Percentiles rank a stretch among this genome's conserved stretches.
Conservation (phyloP, 345 rosid species). For the Sonneratia caseolaris region DNA sequence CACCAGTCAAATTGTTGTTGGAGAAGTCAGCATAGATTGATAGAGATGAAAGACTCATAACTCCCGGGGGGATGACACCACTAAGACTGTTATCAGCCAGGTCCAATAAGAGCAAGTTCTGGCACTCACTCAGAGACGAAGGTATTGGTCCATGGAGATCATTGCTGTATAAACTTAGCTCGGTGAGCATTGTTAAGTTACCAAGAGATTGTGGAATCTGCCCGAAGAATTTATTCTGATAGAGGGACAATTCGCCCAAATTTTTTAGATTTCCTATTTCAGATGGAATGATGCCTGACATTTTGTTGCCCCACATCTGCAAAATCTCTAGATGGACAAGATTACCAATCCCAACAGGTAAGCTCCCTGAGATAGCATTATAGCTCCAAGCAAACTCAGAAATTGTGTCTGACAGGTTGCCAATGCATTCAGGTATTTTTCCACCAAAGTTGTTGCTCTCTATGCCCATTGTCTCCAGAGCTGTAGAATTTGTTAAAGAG, state of each 20-base stretch:
- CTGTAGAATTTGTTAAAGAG: conserved; percentile 3
- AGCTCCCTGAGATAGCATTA: conserved; percentile 7
- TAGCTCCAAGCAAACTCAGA: not conserved
- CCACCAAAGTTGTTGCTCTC: conserved; percentile 3
- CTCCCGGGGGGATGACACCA: conserved; percentile 14
- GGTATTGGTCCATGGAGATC: conserved; percentile 15
- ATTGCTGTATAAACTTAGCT: not conserved
- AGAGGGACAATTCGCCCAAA: not conserved
- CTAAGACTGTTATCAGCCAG: conserved; percentile 5
- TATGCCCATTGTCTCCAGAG: conserved; percentile 1
- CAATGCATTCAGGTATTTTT: conserved; percentile 4
- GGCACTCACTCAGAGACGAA: conserved; percentile 4
- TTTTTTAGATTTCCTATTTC: not conserved
- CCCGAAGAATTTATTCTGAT: not conserved
- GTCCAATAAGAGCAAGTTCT: not conserved
- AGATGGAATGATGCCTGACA: conserved; percentile 9
- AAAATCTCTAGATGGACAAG: not conserved
- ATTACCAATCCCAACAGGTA: conserved; percentile 8
- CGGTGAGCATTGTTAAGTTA: not conserved
- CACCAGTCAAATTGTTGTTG: conserved; percentile 10
- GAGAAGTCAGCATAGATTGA: conserved; percentile 9
- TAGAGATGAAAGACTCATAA: conserved; percentile 8
- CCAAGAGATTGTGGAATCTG: conserved; percentile 12
- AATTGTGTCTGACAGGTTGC: not conserved
- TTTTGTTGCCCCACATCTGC: not conserved